Base-by-base conservation (phyloP, 139 green algal genomes). In the Micromonas commoda region DNA sequence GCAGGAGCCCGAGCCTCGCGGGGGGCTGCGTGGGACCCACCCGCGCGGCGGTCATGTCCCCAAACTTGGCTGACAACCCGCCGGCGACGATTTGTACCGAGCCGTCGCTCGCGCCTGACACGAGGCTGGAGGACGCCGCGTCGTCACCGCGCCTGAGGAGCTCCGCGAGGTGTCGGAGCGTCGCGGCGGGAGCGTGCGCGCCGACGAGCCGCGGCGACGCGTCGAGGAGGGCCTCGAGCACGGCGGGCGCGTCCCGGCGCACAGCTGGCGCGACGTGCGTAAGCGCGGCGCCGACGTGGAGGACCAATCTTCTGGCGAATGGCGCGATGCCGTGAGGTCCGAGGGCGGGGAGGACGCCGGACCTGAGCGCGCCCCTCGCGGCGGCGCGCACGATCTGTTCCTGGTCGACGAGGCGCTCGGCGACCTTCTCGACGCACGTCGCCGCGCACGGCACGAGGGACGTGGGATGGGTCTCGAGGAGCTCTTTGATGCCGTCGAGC, bases 241-340 rank as follows among this genome's bases (percentile, higher is more conserved):
- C 66, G 20, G 31, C 33, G 2, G 66, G 66, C 66, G 66, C 66
- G 33, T 73, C 66, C 16, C 53, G 19, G 3, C 66, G 34, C 9
- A 73, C 66, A 20, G 29, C 33, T 6, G 66, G 29, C 21, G 23
- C 28, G 13, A 73, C 66, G 66, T 73, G 66, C 66, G 66, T 73
- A 13, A 73, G 26, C 28, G 66, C 66, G 2, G 66, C 66, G 29
- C 66, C 66, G 16, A 39, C 31, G 3, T 51, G n/a, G 21, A 73
- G 37, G 33, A 73, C 37, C 1, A 73, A n/a, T 20, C 29, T 24
- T 31, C 37, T 13, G 1, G 66, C 66, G 33, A 54, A 54, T 1
- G 66, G 66, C 13, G 31, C 31, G 26, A 73, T 1, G 2, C 66
- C 66, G 33, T 52, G 31, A 29, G 31, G 32, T 1, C 33, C 16